Evolutionary conservation across 805 yeast genomes (phyloP).

Genomic region (Wickerhamiella dianesei): DNA sequence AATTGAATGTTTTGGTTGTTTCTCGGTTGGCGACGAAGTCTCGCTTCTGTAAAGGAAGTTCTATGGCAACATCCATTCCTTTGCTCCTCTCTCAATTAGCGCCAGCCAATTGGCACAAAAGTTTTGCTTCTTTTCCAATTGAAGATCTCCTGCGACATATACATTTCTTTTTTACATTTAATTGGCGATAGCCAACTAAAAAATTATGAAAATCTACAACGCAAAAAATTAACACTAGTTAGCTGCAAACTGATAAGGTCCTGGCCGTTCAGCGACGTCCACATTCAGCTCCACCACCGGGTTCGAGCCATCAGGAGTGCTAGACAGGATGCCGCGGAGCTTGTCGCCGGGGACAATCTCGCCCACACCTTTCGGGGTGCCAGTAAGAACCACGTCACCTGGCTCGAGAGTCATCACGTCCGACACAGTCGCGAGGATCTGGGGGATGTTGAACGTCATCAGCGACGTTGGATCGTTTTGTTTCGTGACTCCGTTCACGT

Average conservation of each 20-base stretch:
- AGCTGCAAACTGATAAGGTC: not conserved
- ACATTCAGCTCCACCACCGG: conserved; percentile 38
- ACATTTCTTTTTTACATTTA: no score
- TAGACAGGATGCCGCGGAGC: conserved; percentile 48
- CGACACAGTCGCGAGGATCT: conserved; percentile 67
- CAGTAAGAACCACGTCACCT: conserved; percentile 86
- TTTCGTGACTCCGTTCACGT: conserved; percentile 53
- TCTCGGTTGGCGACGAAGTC: no score
- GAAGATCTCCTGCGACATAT: no score
- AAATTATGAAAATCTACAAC: no score
- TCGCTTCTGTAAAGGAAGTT: no score
- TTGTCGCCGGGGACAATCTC: conserved; percentile 63
- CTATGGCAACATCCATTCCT: no score
- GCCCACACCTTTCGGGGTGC: conserved; percentile 98
- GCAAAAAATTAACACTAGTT: no score
- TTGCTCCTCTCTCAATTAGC: no score
- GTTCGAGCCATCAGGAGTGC: conserved; percentile 33
- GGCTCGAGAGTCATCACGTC: conserved; percentile 80
- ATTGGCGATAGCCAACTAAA: no score
- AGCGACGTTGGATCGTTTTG: conserved; percentile 63
- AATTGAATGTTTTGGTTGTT: no score
- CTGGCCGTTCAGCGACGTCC: conserved; percentile 38
- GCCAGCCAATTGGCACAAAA: no score
- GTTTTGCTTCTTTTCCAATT: no score
- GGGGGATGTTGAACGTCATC: conserved; percentile 82